These are phyloP conservation scores for Suillus hirtellus DNA, from an alignment of 768 basidiomycete genomes.

Conservation along the genomic window DNA sequence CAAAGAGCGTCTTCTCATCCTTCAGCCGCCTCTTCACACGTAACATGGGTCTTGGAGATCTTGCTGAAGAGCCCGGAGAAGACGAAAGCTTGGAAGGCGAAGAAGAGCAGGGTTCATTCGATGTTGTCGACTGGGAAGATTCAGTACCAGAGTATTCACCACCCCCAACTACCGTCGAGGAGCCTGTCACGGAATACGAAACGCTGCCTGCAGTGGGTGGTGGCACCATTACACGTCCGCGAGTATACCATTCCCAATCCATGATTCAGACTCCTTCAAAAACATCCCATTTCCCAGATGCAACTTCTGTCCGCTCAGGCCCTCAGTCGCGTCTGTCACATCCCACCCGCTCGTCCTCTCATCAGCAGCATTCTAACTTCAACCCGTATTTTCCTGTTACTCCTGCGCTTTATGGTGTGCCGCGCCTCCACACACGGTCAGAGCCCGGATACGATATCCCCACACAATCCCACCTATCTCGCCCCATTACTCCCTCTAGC, in stretches of 20 bases:
- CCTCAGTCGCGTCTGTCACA: neutral
- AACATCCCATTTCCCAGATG: slow-evolving; percentile 38
- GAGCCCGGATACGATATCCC: slow-evolving; percentile 24
- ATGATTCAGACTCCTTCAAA: slow-evolving; percentile 53
- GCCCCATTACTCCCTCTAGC: slow-evolving; percentile 53
- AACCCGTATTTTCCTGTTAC: slow-evolving; percentile 16
- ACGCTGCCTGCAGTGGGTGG: slow-evolving; percentile 92
- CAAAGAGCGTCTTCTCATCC: slow-evolving; percentile 76
- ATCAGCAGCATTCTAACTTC: slow-evolving; percentile 27
- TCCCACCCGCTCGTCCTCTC: slow-evolving; percentile 13
- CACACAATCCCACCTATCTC: slow-evolving; percentile 26
- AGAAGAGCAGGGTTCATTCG: slow-evolving; percentile 48
- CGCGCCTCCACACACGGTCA: slow-evolving; percentile 16
- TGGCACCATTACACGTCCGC: slow-evolving; percentile 81
- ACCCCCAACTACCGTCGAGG: slow-evolving; percentile 43
- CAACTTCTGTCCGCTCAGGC: slow-evolving; percentile 35
- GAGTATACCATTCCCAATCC: slow-evolving; percentile 84
- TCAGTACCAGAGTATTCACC: slow-evolving; percentile 48
- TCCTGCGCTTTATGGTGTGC: neutral
- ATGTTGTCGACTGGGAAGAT: slow-evolving; percentile 73
- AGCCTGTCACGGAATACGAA: slow-evolving; percentile 68
- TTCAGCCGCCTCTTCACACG: slow-evolving; percentile 75
- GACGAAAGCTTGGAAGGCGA: slow-evolving; percentile 47
- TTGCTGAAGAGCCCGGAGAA: slow-evolving; percentile 63
- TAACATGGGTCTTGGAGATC: slow-evolving; percentile 73